phyloP scores from a whole-genome alignment of 495 filamentous ascomycete species.

The Penicillium paradoxum region DNA sequence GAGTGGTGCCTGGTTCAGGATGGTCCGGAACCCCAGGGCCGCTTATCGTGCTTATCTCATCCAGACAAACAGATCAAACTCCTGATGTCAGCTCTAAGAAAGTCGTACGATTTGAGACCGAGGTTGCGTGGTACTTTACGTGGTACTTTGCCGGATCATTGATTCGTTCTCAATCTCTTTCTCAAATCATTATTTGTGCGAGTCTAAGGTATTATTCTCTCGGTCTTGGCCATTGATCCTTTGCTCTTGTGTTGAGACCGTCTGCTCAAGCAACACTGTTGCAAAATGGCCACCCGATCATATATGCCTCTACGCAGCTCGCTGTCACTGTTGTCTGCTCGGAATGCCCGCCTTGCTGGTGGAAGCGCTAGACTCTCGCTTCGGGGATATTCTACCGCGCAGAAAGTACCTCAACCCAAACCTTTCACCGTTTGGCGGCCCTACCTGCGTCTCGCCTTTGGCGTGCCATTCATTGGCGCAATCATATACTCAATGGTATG shows the following conservation, averaged over 20 bases:
- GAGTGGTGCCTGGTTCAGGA: too few relatives aligned
- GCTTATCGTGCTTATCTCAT: conserved; percentile 26
- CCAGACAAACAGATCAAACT: conserved; percentile 31
- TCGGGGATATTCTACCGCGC: conserved; percentile 31
- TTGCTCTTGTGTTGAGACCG: conserved; percentile 6
- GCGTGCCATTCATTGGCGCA: conserved; percentile 56
- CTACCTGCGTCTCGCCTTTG: conserved; percentile 54
- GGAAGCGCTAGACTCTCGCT: conserved; percentile 18
- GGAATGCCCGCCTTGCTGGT: conserved; percentile 17
- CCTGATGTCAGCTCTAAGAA: not conserved
- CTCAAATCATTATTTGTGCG: not conserved
- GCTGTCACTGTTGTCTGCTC: conserved; percentile 25
- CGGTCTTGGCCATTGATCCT: not conserved
- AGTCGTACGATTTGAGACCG: conserved; percentile 13
- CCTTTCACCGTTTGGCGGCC: conserved; percentile 46
- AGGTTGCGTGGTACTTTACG: conserved; percentile 5
- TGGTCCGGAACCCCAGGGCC: not conserved
- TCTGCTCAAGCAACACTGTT: conserved; percentile 14
- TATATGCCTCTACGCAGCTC: conserved; percentile 40
- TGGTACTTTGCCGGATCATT: conserved; percentile 1
- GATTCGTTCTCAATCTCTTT: not conserved
- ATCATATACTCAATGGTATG: conserved; percentile 66
- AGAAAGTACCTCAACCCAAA: conserved; percentile 20
- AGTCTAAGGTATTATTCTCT: not conserved
- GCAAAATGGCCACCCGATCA: conserved; percentile 35